These are phyloP conservation scores for Citrullus mucosospermus DNA, from an alignment of 306 rosid genomes.

Conservation along the genomic window DNA sequence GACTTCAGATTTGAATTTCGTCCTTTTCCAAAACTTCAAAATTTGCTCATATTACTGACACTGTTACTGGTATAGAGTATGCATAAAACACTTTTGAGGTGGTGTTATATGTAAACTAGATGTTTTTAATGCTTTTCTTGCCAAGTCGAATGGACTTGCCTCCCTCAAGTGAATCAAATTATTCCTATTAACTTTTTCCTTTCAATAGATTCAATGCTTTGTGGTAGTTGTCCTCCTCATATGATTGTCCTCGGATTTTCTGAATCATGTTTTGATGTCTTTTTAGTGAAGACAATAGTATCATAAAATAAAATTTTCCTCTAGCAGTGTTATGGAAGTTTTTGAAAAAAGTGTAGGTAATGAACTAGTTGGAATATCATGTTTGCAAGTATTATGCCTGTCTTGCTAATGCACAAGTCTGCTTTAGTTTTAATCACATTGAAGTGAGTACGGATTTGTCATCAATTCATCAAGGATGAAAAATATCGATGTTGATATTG, in stretches of 20 bases:
- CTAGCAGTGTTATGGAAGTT: too few relatives aligned
- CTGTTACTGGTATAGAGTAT: neutral
- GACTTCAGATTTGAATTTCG: neutral
- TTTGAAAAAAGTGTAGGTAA: too few relatives aligned
- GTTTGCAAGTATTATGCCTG: too few relatives aligned
- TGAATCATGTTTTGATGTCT: too few relatives aligned
- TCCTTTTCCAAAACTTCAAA: neutral
- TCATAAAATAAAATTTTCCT: too few relatives aligned
- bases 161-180: neutral
- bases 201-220: neutral
- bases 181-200: neutral
- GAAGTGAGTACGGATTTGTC: too few relatives aligned
- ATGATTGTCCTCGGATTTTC: neutral
- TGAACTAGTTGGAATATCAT: too few relatives aligned
- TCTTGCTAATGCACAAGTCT: too few relatives aligned
- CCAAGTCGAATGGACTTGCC: neutral
- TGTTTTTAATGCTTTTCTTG: neutral
- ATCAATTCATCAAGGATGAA: too few relatives aligned
- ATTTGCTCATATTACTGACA: neutral
- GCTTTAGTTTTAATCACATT: too few relatives aligned
- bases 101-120: neutral
- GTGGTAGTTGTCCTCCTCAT: neutral
- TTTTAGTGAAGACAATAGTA: too few relatives aligned
- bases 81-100: neutral
- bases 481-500: too few relatives aligned